Conservation (phyloP, 805 yeast species). For the Candida suzukii region DNA sequence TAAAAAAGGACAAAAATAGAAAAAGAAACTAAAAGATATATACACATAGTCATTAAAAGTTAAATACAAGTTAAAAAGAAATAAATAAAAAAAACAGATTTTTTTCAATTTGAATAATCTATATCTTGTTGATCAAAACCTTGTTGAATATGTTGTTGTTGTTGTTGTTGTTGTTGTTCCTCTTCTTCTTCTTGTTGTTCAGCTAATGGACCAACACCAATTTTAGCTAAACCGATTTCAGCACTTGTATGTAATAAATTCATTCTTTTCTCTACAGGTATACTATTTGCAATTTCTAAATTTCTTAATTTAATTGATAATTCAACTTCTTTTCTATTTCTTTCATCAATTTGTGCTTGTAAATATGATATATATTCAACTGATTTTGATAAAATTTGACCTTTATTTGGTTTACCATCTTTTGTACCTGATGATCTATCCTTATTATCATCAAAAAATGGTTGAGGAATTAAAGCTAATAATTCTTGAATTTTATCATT, state of each 20-base stretch:
- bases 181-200: constrained; percentile 16
- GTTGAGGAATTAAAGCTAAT: constrained; percentile 25
- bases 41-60: too few relatives aligned
- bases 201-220: constrained; percentile 79
- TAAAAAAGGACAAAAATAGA: too few relatives aligned
- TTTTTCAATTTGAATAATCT: too few relatives aligned
- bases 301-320: constrained; percentile 52
- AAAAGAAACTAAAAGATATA: too few relatives aligned
- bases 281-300: constrained; percentile 37
- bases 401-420: constrained; percentile 82
- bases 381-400: constrained; percentile 68
- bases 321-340: constrained; percentile 74
- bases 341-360: constrained; percentile 70
- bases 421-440: constrained; percentile 60
- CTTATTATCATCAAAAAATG: constrained; percentile 32
- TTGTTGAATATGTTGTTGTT: too few relatives aligned
- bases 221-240: constrained; percentile 63
- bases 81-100: too few relatives aligned
- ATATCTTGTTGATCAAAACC: too few relatives aligned
- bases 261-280: constrained; percentile 29
- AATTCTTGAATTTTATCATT: constrained; percentile 50
- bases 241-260: constrained; percentile 66
- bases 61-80: too few relatives aligned
- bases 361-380: constrained; percentile 64
- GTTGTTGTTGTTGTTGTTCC: background rate